Base-by-base conservation (phyloP, 2,329 filamentous ascomycete species). In the Colletotrichum filicis region DNA sequence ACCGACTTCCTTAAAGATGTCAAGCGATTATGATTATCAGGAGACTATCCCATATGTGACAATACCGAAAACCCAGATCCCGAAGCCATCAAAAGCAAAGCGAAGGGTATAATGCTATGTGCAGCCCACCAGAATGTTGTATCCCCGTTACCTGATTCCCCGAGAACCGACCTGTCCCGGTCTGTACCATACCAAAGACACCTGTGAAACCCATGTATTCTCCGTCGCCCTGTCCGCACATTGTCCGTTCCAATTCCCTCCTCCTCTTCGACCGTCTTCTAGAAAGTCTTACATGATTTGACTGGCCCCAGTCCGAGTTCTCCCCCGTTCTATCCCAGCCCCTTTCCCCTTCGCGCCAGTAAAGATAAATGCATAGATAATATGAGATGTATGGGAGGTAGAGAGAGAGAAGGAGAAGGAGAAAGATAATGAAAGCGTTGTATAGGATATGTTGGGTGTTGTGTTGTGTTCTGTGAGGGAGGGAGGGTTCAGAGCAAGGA, bases 51-150 rank as follows among this genome's bases (percentile, higher is more conserved):
- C 72, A 71, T 73, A 74, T 71, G 63, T 70, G 52, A 71, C 66
- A 61, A 61, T 61, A 37, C 35, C 24, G 58, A 66, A 69, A 73
- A 66, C 63, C 68, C 70, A 56, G 22, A 70, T 63, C 49, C 68
- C 64, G 55, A 62, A 71, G 22, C 62, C 52, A 68, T 28, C 53
- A 61, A 74, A 52, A 62, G 66, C 61, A 74, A 73, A 73, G 49
- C 69, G 55, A 71, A 74, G 71, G 71, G 74, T 74, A 75, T 74
- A 75, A 74, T 75, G 74, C 74, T 75, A 75, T 75, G 71, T 75
- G 74, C 71, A 75, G 57, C 68, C 71, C 71, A 68, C 67, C 62
- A 67, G 49, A 37, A 74, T 72, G 52, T 55, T 69, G 65, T 60
- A 58, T 67, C 63, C 62, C 68, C 55, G 42, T 65, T 60, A 35